phyloP scores from a whole-genome alignment of 2,329 filamentous ascomycete species.

The Fusarium sp. region DNA sequence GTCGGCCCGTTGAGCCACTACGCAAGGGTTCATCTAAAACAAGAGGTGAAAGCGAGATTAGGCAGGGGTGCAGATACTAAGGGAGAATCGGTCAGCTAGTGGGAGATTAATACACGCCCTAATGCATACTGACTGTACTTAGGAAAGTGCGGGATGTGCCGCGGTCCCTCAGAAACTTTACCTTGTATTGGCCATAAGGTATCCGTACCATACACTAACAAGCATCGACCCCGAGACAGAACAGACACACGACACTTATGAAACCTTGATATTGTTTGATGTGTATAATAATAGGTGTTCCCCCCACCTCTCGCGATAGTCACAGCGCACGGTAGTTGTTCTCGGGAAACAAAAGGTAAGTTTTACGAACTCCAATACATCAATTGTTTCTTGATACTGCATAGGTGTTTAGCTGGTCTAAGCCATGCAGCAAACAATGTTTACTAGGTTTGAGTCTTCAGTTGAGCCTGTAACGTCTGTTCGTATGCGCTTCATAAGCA shows the following conservation, averaged over 20 bases:
- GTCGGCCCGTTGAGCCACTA: constrained; percentile 36
- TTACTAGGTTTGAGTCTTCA: constrained; percentile 16
- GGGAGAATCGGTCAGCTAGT: constrained; percentile 19
- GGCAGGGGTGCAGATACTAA: constrained; percentile 26
- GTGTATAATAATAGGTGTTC: no score
- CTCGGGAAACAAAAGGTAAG: neutral
- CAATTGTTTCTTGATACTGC: constrained; percentile 6
- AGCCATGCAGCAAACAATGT: constrained; percentile 10
- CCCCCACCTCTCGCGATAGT: neutral
- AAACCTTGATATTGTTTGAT: constrained; percentile 5
- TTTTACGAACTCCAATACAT: neutral
- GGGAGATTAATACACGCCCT: neutral
- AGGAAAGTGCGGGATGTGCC: constrained; percentile 5
- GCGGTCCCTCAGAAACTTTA: neutral
- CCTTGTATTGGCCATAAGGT: neutral
- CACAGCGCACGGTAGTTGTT: constrained; percentile 5
- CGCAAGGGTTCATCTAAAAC: constrained; percentile 21
- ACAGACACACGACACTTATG: neutral
- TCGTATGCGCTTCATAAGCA: neutral
- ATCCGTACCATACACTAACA: no score
- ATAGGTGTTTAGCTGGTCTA: constrained; percentile 1
- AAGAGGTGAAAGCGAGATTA: constrained; percentile 40
- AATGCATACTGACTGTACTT: no score
- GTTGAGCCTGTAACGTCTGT: constrained; percentile 17
- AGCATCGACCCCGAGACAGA: no score